Evolutionary conservation across 495 filamentous ascomycete species (phyloP).

Genomic region (Aeminium ludgeri): DNA sequence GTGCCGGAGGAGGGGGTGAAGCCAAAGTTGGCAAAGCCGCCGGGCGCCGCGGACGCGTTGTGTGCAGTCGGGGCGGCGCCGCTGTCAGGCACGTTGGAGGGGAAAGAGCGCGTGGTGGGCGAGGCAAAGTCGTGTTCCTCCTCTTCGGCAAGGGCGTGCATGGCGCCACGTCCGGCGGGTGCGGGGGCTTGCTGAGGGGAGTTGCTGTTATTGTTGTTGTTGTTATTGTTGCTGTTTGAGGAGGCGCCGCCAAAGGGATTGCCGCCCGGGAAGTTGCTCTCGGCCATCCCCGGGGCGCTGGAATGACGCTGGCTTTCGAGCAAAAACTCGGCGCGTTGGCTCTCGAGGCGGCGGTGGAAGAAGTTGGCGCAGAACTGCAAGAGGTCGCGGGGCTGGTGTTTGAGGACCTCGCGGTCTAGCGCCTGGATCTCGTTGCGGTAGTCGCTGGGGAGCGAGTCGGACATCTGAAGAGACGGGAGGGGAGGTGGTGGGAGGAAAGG

Average conservation of each 20-base stretch:
- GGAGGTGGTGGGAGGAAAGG: neutral
- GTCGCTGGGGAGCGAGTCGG: constrained; percentile 36
- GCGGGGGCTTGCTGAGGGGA: too few relatives aligned
- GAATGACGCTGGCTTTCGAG: constrained; percentile 26
- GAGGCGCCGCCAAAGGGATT: constrained; percentile 36
- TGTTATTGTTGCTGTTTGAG: constrained; percentile 13
- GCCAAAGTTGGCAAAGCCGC: constrained; percentile 24
- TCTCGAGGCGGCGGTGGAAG: constrained; percentile 44
- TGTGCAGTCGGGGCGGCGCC: constrained; percentile 1
- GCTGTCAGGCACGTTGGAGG: constrained; percentile 15
- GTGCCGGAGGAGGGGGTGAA: constrained; percentile 13
- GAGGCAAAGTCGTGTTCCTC: constrained; percentile 43
- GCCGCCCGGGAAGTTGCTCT: constrained; percentile 37
- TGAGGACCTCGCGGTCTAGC: constrained; percentile 39
- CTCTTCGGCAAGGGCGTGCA: constrained; percentile 42
- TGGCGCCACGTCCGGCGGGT: constrained; percentile 23
- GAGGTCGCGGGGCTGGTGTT: constrained; percentile 37
- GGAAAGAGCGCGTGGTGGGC: constrained; percentile 41
- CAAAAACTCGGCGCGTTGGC: constrained; percentile 39
- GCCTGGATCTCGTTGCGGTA: constrained; percentile 43
- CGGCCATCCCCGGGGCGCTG: constrained; percentile 34
- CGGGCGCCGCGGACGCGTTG: neutral
- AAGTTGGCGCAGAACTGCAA: constrained; percentile 53
- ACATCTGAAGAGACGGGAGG: constrained; percentile 7
- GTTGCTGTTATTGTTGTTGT: too few relatives aligned